Conservation (phyloP, 169 alveolate species). For the Plasmodium knowlesi region DNA sequence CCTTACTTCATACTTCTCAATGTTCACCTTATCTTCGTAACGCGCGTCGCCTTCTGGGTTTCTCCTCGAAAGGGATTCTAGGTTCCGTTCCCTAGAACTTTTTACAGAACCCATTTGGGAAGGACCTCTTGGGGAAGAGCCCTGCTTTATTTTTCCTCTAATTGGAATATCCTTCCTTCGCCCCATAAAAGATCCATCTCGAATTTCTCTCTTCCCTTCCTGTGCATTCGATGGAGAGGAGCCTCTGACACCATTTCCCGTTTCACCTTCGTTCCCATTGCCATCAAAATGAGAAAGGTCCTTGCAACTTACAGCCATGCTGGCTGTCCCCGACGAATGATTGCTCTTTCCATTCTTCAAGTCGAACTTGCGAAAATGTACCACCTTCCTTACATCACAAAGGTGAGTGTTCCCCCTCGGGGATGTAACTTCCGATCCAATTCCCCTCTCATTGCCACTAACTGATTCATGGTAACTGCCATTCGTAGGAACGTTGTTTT, state of each 20-base stretch:
- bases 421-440: neutral
- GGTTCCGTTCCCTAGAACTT: neutral
- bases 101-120: neutral
- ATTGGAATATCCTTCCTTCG: neutral
- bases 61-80: neutral
- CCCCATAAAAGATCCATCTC: neutral
- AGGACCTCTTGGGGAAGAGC: neutral
- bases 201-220: neutral
- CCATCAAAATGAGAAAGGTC: neutral
- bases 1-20: neutral
- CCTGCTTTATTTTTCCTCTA: neutral
- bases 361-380: neutral
- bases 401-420: neutral
- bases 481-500: neutral
- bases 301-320: neutral
- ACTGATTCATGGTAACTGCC: neutral
- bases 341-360: neutral
- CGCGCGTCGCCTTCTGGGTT: neutral
- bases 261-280: neutral
- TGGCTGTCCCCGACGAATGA: neutral
- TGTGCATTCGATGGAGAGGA: neutral
- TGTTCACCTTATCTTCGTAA: neutral
- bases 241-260: neutral
- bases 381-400: neutral
- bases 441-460: neutral